Evolutionary conservation across 805 yeast genomes (phyloP).

Genomic region (Nakazawaea ishiwadae): DNA sequence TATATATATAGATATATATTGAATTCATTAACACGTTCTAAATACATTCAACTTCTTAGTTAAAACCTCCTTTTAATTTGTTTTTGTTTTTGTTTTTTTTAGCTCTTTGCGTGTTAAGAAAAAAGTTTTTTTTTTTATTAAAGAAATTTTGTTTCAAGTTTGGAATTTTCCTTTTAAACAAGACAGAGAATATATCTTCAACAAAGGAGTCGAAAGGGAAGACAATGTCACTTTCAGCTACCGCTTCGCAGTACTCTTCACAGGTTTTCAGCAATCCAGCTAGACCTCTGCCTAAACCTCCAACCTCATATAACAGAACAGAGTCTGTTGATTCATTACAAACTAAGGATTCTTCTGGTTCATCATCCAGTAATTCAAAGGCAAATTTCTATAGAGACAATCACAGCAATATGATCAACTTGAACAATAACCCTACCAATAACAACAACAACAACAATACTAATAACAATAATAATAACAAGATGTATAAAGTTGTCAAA

Average conservation of each 20-base stretch:
- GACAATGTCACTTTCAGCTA: conserved; percentile 39
- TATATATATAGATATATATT: too few relatives aligned
- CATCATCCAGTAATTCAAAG: conserved; percentile 12
- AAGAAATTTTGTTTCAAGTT: neutral
- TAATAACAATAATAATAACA: conserved; percentile 6
- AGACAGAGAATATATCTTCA: too few relatives aligned
- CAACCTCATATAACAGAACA: conserved; percentile 25
- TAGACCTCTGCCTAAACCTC: conserved; percentile 45
- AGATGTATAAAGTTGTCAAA: conserved; percentile 28
- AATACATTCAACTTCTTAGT: too few relatives aligned
- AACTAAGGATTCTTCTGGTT: conserved; percentile 21
- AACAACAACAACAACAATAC: neutral
- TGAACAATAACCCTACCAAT: neutral
- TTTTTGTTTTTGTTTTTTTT: too few relatives aligned
- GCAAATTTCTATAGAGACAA: conserved; percentile 11
- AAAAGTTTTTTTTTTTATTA: neutral
- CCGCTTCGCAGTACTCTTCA: conserved; percentile 38
- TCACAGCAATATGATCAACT: conserved; percentile 13
- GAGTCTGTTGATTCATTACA: conserved; percentile 25
- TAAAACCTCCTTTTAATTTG: neutral
- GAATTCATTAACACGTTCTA: too few relatives aligned
- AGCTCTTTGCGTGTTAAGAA: neutral
- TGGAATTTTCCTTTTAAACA: neutral
- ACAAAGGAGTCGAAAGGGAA: too few relatives aligned
- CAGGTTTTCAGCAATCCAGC: conserved; percentile 50